Percentiles rank a stretch among this genome's conserved stretches.
Evolutionary conservation across 768 basidiomycete species (phyloP).

Genomic region (Pleurotus ostreatus): DNA sequence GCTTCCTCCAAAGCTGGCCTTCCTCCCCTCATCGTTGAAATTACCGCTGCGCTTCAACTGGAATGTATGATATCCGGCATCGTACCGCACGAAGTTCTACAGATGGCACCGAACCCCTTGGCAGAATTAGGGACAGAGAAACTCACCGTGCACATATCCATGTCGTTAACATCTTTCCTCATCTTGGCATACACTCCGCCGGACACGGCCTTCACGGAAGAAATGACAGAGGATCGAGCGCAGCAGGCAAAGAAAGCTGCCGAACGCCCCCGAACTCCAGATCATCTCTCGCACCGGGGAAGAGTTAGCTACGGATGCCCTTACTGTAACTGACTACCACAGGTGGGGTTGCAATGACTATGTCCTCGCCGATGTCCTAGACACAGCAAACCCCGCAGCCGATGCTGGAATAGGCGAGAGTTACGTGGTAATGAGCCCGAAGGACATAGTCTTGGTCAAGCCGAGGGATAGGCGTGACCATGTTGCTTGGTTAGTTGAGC

Average conservation of each 20-base stretch:
- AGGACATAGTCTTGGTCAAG: conserved; percentile 82
- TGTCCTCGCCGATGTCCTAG: conserved; percentile 52
- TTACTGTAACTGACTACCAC: conserved; percentile 75
- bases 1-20: conserved; percentile 41
- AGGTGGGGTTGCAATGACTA: conserved; percentile 94
- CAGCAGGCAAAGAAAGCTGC: conserved; percentile 81
- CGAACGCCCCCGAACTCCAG: conserved; percentile 87
- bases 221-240: conserved; percentile 67
- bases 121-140: conserved; percentile 10
- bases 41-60: conserved; percentile 87
- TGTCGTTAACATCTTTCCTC: conserved; percentile 66
- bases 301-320: conserved; percentile 80
- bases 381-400: conserved; percentile 23
- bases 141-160: conserved; percentile 12
- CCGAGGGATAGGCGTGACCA: conserved; percentile 88
- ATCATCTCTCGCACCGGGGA: conserved; percentile 88
- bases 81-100: conserved; percentile 62
- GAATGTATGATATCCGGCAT: conserved; percentile 96
- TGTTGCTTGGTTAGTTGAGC: conserved; percentile 88
- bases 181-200: conserved; percentile 85
- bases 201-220: conserved; percentile 62
- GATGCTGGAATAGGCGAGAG: conserved; percentile 37
- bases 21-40: conserved; percentile 73
- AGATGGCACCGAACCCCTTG: conserved; percentile 16
- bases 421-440: conserved; percentile 84